phyloP scores from a whole-genome alignment of 371 early-diverging fungal species.

The Mucor plumbeus region DNA sequence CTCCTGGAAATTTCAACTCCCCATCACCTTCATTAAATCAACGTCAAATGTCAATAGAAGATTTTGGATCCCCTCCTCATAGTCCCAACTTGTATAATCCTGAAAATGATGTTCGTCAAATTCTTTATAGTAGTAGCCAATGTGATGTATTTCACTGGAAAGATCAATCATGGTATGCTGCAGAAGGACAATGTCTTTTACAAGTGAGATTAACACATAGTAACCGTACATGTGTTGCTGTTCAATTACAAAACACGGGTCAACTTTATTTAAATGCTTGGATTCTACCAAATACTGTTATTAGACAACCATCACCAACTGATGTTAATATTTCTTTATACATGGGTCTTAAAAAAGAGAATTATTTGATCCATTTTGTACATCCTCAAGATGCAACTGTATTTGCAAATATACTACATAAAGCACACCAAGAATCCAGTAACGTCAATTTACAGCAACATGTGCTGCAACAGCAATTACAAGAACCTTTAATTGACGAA shows the following conservation, averaged over 20 bases:
- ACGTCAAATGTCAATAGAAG: slow-evolving; percentile 15
- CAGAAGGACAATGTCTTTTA: slow-evolving; percentile 41
- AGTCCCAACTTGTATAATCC: slow-evolving; percentile 25
- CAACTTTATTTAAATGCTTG: slow-evolving; percentile 54
- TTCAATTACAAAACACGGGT: slow-evolving; percentile 37
- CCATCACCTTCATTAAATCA: slow-evolving; percentile 22
- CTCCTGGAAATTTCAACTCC: slow-evolving; percentile 21
- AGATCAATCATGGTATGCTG: slow-evolving; percentile 51
- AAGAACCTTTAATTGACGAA: slow-evolving; percentile 14
- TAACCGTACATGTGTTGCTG: slow-evolving; percentile 43
- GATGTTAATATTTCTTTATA: slow-evolving; percentile 47
- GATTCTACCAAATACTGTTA: slow-evolving; percentile 43
- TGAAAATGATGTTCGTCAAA: slow-evolving; percentile 34
- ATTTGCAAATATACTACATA: slow-evolving; percentile 29
- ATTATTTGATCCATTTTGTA: slow-evolving; percentile 49
- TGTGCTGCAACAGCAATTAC: background rate
- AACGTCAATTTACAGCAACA: background rate
- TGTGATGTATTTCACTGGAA: slow-evolving; percentile 58
- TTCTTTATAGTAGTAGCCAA: slow-evolving; percentile 38
- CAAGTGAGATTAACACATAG: slow-evolving; percentile 41
- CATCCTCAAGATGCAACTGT: slow-evolving; percentile 40
- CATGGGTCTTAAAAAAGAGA: slow-evolving; percentile 44
- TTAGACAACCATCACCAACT: slow-evolving; percentile 39
- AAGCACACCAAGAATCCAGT: slow-evolving; percentile 28
- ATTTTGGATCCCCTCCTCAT: slow-evolving; percentile 39